Base-by-base conservation (phyloP, 192 early-diverging fungal species). In the Diversispora epigaea region DNA sequence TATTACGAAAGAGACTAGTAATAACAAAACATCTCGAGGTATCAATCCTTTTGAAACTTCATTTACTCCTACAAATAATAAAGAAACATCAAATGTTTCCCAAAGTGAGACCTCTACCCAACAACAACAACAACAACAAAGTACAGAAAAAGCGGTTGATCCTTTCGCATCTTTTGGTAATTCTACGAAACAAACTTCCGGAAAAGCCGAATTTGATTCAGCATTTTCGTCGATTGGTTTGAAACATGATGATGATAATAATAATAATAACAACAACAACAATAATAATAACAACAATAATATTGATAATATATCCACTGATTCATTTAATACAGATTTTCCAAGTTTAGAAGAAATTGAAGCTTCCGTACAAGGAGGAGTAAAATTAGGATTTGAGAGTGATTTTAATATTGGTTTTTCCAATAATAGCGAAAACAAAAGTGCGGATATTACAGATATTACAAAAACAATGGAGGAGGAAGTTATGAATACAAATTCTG, bases 321-420 rank as follows among this genome's bases (percentile, higher is more conserved):
- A 75, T n/a, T 32, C 73, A 52, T 75, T 75, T 75, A 43, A 61
- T 11, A 43, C 44, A 0, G 62, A 75, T 15, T 75, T 75, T 43
- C 73, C 73, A 0, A 19, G 58, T 7, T 6, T 75, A 41, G 61
- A 75, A 54, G 73, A 75, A 65, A 17, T 75, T 55, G 73, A 75
- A 65, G 45, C 40, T 15, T 72, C 70, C 12, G 12, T 72, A 10
- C 41, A 21, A 19, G 19, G 39, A 12, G 55, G 3, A 21, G 9
- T 11, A n/a, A 52, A 58, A 46, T 65, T 64, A 15, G 62, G 62
- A n/a, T 75, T 75, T 54, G 61, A 75, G n/a, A 55, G 65, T 22
- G 19, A 75, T 65, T 75, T 75, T 75, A 32, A 32, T 32, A 47
- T 46, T 62, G 25, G 54, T 40, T 56, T 71, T n/a, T 32, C 15